Percentiles rank a stretch among this genome's conserved stretches.
These are phyloP conservation scores for Teunomyces stri DNA, from an alignment of 805 yeast genomes.

Conservation along the genomic window DNA sequence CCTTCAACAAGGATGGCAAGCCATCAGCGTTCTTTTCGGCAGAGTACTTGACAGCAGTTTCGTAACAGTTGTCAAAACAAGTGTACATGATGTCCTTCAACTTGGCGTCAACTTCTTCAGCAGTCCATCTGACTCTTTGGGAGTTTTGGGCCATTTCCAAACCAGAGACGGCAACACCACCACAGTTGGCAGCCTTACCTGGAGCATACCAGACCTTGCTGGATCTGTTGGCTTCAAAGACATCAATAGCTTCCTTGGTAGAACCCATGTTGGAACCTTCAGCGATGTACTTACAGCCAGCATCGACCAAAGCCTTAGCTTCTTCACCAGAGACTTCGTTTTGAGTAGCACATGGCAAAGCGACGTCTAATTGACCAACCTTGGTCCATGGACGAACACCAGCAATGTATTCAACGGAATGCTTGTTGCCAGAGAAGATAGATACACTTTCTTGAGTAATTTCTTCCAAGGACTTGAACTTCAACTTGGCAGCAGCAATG, in stretches of 20 bases:
- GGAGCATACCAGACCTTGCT: constrained; percentile 93
- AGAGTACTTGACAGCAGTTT: constrained; percentile 78
- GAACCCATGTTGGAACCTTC: constrained; percentile 99
- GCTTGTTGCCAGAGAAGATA: constrained; percentile 50
- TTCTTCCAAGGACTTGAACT: constrained; percentile 72
- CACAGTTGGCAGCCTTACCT: constrained; percentile 98
- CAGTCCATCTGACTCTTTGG: constrained; percentile 85
- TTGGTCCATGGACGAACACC: constrained; percentile 97
- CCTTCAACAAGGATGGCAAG: constrained; percentile 93
- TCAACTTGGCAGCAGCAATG: constrained; percentile 74
- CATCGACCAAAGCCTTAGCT: constrained; percentile 89
- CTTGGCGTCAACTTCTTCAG: constrained; percentile 88
- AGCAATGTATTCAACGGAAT: constrained; percentile 70
- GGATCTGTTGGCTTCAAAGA: constrained; percentile 80
- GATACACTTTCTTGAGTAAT: constrained; percentile 53
- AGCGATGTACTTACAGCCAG: constrained; percentile 90
- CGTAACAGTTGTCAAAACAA: constrained; percentile 90
- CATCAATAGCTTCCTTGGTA: constrained; percentile 93
- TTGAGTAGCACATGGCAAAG: constrained; percentile 97
- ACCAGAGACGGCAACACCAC: constrained; percentile 99
- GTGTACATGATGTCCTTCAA: constrained; percentile 89
- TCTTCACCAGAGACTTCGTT: constrained; percentile 96
- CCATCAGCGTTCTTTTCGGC: constrained; percentile 58
- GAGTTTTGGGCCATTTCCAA: constrained; percentile 99
- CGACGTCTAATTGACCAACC: constrained; percentile 90